Evolutionary conservation across 2,329 filamentous ascomycete species (phyloP).

Genomic region (Colletotrichum chlorophyti): DNA sequence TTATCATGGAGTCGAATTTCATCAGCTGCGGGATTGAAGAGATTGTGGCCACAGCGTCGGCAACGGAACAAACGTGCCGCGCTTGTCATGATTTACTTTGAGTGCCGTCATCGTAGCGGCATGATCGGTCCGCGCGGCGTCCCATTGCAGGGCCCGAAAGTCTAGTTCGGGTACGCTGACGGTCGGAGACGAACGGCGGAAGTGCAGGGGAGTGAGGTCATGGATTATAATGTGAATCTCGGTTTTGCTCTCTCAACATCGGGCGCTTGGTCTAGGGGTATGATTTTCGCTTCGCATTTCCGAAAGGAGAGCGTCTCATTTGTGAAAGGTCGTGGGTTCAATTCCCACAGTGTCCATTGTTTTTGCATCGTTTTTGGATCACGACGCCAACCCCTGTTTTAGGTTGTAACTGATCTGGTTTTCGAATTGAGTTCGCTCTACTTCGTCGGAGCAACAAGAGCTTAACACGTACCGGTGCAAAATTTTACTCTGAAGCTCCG

Average conservation of each 20-base stretch:
- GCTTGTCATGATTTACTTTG: neutral
- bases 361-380: neutral
- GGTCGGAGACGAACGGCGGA: no score
- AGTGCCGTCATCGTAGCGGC: constrained; percentile 13
- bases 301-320: no score
- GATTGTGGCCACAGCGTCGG: neutral
- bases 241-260: fast-evolving
- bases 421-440: no score
- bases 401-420: no score
- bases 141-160: no score
- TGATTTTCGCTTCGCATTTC: constrained; percentile 26
- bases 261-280: constrained; percentile 29
- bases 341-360: constrained; percentile 27
- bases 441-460: no score
- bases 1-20: constrained; percentile 1
- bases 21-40: constrained; percentile 3
- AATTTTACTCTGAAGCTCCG: no score
- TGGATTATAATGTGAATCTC: fast-evolving
- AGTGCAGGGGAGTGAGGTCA: fast-evolving
- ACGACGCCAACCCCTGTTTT: neutral
- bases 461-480: no score
- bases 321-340: constrained; percentile 27
- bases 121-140: constrained; percentile 2
- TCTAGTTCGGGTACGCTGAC: no score
- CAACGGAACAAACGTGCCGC: constrained; percentile 4